phyloP scores from a whole-genome alignment of 169 alveolate genomes.

The Besnoitia besnoiti region DNA sequence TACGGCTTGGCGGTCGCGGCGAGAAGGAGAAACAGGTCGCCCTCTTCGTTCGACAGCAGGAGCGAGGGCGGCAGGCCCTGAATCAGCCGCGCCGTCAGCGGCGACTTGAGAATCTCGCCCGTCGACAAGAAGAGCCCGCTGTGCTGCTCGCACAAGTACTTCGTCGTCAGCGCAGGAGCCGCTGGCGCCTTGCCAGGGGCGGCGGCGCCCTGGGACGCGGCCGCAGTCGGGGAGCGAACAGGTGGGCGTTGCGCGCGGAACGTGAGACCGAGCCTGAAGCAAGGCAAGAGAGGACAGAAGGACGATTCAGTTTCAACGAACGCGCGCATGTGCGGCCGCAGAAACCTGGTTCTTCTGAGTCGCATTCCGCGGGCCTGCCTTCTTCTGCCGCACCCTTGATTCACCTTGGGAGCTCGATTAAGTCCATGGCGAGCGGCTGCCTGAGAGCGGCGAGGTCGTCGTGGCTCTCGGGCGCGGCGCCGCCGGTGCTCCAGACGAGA shows the following conservation, averaged over 20 bases:
- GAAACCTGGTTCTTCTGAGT: neutral
- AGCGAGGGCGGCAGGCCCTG: conserved; percentile 71
- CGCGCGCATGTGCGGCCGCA: no score
- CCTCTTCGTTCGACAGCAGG: conserved; percentile 74
- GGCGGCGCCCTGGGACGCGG: neutral
- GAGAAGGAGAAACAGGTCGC: conserved; percentile 73
- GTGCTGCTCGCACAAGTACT: conserved; percentile 75
- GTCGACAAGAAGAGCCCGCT: conserved; percentile 70
- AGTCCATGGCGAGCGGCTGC: conserved; percentile 17
- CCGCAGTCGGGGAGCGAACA: neutral
- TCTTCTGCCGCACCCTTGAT: neutral
- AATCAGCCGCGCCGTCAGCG: conserved; percentile 69
- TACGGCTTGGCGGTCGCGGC: conserved; percentile 71
- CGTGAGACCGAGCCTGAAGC: conserved; percentile 1
- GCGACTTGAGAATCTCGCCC: conserved; percentile 66
- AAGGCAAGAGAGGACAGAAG: neutral
- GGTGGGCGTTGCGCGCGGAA: conserved; percentile 8
- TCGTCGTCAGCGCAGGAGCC: conserved; percentile 24
- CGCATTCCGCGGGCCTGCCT: neutral
- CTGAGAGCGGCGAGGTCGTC: conserved; percentile 8
- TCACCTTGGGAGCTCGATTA: conserved; percentile 57
- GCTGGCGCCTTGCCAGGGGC: neutral
- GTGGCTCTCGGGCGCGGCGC: neutral
- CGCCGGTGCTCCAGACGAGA: conserved; percentile 53
- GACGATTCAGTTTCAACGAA: neutral